Percentiles rank a stretch among this genome's conserved stretches.
Conservation (phyloP, 2,329 filamentous ascomycete species). For the Colletotrichum gigasporum region DNA sequence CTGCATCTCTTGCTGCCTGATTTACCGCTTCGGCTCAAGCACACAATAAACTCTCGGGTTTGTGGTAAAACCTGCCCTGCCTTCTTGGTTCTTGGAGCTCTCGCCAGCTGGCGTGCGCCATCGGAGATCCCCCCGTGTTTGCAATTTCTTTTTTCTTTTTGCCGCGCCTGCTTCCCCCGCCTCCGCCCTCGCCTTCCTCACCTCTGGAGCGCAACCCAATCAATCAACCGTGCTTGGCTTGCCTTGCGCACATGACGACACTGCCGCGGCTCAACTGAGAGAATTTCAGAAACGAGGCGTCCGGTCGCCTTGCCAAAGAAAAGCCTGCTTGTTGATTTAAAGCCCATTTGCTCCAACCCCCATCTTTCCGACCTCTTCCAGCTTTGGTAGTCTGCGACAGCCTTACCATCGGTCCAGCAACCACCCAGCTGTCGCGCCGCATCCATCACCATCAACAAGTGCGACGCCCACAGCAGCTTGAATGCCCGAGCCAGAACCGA, state of each 20-base stretch:
- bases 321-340: conserved; percentile 11
- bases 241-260: conserved; percentile 12
- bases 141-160: conserved; percentile 6
- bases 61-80: too few relatives aligned
- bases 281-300: conserved; percentile 19
- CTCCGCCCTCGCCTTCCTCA: conserved; percentile 12
- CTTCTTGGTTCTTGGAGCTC: not conserved
- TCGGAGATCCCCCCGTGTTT: conserved; percentile 14
- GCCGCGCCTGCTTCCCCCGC: conserved; percentile 5
- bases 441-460: not conserved
- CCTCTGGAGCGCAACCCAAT: conserved; percentile 1
- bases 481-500: conserved; percentile 52
- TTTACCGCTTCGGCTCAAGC: not conserved
- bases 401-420: conserved; percentile 4
- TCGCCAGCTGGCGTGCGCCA: not conserved
- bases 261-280: conserved; percentile 8
- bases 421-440: not conserved
- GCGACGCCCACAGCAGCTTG: conserved; percentile 37
- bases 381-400: conserved; percentile 16
- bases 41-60: not conserved
- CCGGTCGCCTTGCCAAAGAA: conserved; percentile 19
- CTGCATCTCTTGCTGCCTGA: not conserved
- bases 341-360: conserved; percentile 7
- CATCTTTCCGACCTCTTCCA: not conserved
- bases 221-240: conserved; percentile 12